Conservation (phyloP, 352 stramenopile genomes). For the Phytophthora colocasiae region DNA sequence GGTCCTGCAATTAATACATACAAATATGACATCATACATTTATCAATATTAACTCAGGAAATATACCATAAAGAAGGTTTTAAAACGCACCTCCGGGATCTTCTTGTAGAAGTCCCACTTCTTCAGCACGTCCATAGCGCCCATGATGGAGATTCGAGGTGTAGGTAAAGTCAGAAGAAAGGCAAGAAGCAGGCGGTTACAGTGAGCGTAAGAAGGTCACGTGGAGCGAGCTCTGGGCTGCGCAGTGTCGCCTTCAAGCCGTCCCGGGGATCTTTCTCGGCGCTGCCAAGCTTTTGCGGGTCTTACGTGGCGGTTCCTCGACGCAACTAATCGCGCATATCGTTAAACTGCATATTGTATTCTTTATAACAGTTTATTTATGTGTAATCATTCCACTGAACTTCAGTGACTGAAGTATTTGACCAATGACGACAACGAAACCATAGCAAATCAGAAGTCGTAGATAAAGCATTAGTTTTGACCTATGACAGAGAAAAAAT, state of each 20-base stretch:
- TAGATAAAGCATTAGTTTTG: too few relatives aligned
- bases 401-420: too few relatives aligned
- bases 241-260: slow-evolving; percentile 13
- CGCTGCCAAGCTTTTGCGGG: slow-evolving; percentile 12
- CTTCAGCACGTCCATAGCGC: slow-evolving; percentile 88
- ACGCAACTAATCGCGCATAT: too few relatives aligned
- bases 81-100: slow-evolving; percentile 76
- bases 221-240: slow-evolving; percentile 1
- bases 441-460: too few relatives aligned
- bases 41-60: slow-evolving; percentile 7
- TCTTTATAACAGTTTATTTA: too few relatives aligned
- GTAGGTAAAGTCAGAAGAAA: neutral
- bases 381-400: too few relatives aligned
- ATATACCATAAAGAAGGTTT: neutral
- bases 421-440: too few relatives aligned
- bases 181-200: slow-evolving; percentile 13
- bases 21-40: neutral
- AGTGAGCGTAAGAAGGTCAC: neutral
- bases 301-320: slow-evolving; percentile 30
- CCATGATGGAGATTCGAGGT: slow-evolving; percentile 49
- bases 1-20: slow-evolving; percentile 53
- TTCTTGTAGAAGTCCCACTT: slow-evolving; percentile 95
- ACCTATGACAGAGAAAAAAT: too few relatives aligned
- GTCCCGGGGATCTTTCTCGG: slow-evolving; percentile 18
- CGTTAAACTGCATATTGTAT: too few relatives aligned